phyloP scores from a whole-genome alignment of 108 stramenopile species.

The Nitzschia sp. region DNA sequence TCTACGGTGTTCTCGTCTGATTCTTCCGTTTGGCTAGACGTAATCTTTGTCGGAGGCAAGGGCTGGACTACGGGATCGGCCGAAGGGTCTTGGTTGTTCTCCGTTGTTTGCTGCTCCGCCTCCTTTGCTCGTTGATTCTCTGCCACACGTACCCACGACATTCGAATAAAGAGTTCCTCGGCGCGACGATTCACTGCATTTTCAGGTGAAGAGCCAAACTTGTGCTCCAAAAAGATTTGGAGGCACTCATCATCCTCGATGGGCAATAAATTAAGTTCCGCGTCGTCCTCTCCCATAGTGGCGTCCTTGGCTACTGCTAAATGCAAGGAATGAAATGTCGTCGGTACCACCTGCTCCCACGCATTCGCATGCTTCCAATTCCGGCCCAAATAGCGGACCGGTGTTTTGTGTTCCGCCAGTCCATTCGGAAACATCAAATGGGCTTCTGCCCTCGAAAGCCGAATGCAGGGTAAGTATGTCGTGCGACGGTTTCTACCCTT shows the following conservation, averaged over 20 bases:
- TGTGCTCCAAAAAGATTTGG: neutral
- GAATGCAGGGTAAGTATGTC: conserved; percentile 3
- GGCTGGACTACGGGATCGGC: neutral
- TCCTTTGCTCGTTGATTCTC: neutral
- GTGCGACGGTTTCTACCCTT: neutral
- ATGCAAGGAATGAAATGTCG: neutral
- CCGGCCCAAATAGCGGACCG: conserved; percentile 2
- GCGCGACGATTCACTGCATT: neutral
- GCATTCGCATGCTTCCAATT: neutral
- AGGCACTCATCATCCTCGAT: neutral
- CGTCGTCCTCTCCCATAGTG: neutral
- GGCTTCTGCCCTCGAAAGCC: neutral
- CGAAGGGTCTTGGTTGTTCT: neutral
- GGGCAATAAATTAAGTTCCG: neutral
- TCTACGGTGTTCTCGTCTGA: neutral
- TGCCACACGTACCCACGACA: neutral
- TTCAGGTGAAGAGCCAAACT: neutral
- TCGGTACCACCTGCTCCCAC: neutral
- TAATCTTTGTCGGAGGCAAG: neutral
- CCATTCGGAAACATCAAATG: neutral
- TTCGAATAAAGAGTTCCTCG: neutral
- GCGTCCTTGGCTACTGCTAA: neutral
- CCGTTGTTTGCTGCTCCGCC: neutral
- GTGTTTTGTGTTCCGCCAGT: neutral
- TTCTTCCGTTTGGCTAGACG: neutral